A percentile compares a stretch with the other conserved stretches of the same genome.
phyloP scores from a whole-genome alignment of 2,329 filamentous ascomycete genomes.

The Penicillium sp. region DNA sequence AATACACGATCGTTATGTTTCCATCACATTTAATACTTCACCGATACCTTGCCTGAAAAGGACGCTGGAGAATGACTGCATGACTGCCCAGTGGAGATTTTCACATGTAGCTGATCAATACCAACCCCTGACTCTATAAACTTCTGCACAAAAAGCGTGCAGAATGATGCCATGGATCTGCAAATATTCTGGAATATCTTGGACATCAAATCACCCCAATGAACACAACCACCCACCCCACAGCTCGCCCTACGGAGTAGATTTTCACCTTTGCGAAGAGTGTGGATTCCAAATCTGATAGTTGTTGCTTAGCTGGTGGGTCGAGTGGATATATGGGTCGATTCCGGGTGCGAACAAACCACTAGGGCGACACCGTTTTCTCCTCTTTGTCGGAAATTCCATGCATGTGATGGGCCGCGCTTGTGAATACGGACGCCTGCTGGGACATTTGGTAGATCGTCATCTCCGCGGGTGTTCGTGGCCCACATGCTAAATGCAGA shows the following conservation, averaged over 20 bases:
- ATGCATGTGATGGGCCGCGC: background rate
- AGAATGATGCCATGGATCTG: too few species aligned
- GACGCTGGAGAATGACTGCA: too few species aligned
- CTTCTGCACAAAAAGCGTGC: background rate
- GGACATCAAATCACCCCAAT: too few species aligned
- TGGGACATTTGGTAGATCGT: constrained; percentile 5
- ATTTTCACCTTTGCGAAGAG: background rate
- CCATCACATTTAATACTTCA: background rate
- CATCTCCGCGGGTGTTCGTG: constrained; percentile 5
- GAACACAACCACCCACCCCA: background rate
- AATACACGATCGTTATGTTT: constrained; percentile 5
- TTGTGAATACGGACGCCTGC: background rate
- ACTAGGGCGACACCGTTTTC: background rate
- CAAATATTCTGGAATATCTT: too few species aligned
- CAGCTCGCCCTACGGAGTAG: too few species aligned
- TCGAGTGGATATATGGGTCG: constrained; percentile 1
- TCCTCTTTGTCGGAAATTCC: background rate
- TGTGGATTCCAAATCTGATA: background rate
- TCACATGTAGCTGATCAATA: background rate
- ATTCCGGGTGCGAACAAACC: background rate
- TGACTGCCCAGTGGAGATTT: background rate
- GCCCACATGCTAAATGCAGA: constrained; percentile 4
- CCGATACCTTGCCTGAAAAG: too few species aligned
- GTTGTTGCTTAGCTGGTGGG: constrained; percentile 8
- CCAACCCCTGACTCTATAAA: too few species aligned